Evolutionary conservation across 169 alveolate genomes (phyloP), one percentile per base, ranked within the genome.

Genomic region (Plasmodium sp.): DNA sequence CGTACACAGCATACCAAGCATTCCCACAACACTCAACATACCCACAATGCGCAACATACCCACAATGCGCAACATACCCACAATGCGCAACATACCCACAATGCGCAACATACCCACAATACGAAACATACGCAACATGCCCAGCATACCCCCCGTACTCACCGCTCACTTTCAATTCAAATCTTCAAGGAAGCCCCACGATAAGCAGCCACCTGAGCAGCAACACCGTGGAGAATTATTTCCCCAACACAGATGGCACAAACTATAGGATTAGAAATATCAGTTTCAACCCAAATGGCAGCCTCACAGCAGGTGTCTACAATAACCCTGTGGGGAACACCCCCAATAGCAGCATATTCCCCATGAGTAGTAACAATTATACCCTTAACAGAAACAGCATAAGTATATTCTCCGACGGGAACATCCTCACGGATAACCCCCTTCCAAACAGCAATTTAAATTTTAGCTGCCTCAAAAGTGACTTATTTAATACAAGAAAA

Each of bases 361-460:
- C 27, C 41, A 48, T 27, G 36, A 43, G 48, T 73, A 84, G 58
- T 62, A 62, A 71, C 58, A 84, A 48, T 73, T 33, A 81, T 81
- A 48, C 31, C 39, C 73, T 34, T 31, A 31, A 62, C 33, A 83
- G 62, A 7, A 22, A 14, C 1, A 83, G 74, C 27, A 62, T 18
- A 62, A 62, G 48, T 31, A 16, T 43, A 48, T 58, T 43, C 27
- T 41, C 58, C 27, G 80, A 84, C 31, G 33, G n/a, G 43, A 79
- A 51, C 41, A 75, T 51, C 34, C 67, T 75, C 43, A 56, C 62
- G 14, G 71, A 74, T 51, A 75, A 27, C 77, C 12, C 54, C 31
- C 10, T 72, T 73, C 9, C 83, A 39, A 71, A 36, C 77, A 9
- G 41, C n/a, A 84, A 73, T 51, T 43, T 84, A 10, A 84, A 84